Evolutionary conservation across 257 asterid genomes (phyloP).

Genomic region (Plantago elongata): DNA sequence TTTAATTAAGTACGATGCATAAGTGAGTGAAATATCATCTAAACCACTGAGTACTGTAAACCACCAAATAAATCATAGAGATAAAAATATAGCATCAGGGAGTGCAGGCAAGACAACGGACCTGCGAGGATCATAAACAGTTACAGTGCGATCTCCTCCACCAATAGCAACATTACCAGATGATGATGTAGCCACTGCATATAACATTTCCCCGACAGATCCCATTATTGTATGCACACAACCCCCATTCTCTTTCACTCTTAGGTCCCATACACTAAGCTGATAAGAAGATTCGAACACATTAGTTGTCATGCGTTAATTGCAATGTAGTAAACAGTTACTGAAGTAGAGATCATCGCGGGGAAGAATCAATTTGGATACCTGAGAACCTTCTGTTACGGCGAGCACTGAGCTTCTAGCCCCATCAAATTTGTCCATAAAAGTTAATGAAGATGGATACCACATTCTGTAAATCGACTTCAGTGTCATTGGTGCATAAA

Average conservation of each 20-base stretch:
- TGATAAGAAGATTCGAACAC: constrained; percentile 17
- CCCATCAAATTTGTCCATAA: constrained; percentile 50
- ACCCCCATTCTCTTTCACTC: constrained; percentile 89
- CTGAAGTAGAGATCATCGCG: neutral
- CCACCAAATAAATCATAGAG: too few species aligned
- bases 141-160: constrained; percentile 87
- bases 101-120: neutral
- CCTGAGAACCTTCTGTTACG: constrained; percentile 94
- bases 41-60: too few species aligned
- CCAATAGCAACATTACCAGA: constrained; percentile 71
- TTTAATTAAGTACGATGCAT: constrained; percentile 14
- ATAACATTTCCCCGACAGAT: constrained; percentile 72
- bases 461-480: constrained; percentile 52
- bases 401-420: constrained; percentile 56
- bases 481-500: constrained; percentile 13
- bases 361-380: constrained; percentile 18
- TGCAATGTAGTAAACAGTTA: neutral
- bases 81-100: too few species aligned
- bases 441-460: constrained; percentile 69
- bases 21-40: constrained; percentile 11
- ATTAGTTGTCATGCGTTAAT: constrained; percentile 5
- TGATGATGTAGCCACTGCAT: constrained; percentile 64
- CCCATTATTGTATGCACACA: constrained; percentile 74
- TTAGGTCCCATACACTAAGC: constrained; percentile 87
- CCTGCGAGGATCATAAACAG: constrained; percentile 95